Evolutionary conservation across 139 green algal species (phyloP), one percentile per base, ranked within the genome.

Genomic region (Haematococcus sp.): DNA sequence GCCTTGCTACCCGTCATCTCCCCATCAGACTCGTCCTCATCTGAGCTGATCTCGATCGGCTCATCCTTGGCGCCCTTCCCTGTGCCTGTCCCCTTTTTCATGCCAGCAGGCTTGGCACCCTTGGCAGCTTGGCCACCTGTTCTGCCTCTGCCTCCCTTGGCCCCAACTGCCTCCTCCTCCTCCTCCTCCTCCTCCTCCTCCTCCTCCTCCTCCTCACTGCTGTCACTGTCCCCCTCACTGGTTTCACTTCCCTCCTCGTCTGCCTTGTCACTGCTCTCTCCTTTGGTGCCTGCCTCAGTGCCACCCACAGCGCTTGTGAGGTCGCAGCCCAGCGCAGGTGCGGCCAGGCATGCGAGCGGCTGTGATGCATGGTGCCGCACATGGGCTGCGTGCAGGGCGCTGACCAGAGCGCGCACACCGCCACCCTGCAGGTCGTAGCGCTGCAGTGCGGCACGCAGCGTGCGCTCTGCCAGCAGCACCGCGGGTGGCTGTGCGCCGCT

Each of bases 271-370:
- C 3, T 28, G 11, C 58, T 28, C 22, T 20, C 22, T 61, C 54
- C 54, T n/a, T n/a, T n/a, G 28, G 54, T n/a, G 54, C 54, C 13
- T 61, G 54, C 16, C 22, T 23, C 11, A 61, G 16, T 28, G 54
- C 54, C 27, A 61, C 54, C 11, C 27, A 20, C 16, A 61, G 54
- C 54, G 11, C 22, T 4, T 23, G 58, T 34, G 23, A 61, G 20
- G 22, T 4, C 9, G 20, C 22, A 61, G 2, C 28, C 58, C 17
- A 22, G 34, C 25, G 25, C 58, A 65, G n/a, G n/a, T 33, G 58
- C 40, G 33, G 58, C 58, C 4, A 65, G 58, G 58, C n/a, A 35
- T 3, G 58, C 58, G n/a, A 65, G 58, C 58, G 58, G 58, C 58
- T 65, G 58, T 3, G n/a, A 22, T 3, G 58, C 28, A 30, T 65